Base-by-base conservation (phyloP, 73 alveolate genomes). In the Tetrahymena elliotti region DNA sequence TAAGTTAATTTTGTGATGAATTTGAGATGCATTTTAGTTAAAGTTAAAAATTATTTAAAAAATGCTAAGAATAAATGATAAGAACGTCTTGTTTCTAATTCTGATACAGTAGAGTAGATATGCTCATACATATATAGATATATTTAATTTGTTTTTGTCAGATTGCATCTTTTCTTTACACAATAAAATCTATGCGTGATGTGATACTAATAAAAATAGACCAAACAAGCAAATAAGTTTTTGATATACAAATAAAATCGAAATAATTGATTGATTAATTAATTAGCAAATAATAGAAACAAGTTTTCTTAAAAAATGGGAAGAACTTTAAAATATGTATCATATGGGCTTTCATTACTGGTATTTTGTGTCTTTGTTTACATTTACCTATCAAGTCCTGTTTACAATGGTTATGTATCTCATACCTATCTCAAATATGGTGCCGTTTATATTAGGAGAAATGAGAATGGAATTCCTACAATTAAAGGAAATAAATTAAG, bases 401-500 rank as follows among this genome's bases (percentile, higher is more conserved):
- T 68, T 8, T 68, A 68, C n/a, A 68, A 68, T 68, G 88, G 88
- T 16, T 68, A 68, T 68, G 88, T 68, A 18, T 22, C 88, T n/a
- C 88, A 68, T 10, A 68, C 22, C 10, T 16, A 68, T 68, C 36
- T 31, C 6, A 68, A 68, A 68, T 68, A 68, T 68, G 88, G 88
- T 27, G 36, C 22, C 16, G 88, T 68, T 24, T 68, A 68, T 31
- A 93, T 95, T 47, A 53, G 83, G 35, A 92, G 97, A 93, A 96
- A 95, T 52, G 92, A 95, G 33, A 31, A 35, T 53, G 97, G 97
- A 18, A 94, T 95, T 9, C 97, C 97, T 35, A 92, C 47, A 20
- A 95, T 95, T 22, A 41, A 83, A 93, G 96, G 96, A 24, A 33
- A 93, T 22, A 52, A 93, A 33, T 53, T 95, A 18, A 20, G 82